Evolutionary conservation across 768 basidiomycete genomes (phyloP), one percentile per base, ranked within the genome.

Genomic region (Crepidotus variabilis): DNA sequence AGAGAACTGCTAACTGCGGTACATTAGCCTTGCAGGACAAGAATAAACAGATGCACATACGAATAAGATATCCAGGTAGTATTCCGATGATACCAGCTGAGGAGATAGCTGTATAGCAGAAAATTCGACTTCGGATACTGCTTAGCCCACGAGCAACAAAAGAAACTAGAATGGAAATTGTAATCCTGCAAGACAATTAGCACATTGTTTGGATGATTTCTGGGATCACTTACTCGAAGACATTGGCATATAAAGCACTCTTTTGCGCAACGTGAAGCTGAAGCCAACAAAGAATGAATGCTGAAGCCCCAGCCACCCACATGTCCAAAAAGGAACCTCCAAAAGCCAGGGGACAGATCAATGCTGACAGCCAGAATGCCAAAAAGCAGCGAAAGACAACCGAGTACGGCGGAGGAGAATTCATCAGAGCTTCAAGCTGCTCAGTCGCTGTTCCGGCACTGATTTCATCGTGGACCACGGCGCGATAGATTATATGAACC

Each of bases 51-150:
- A 45, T 39, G 47, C 10, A 73, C 86, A 57, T 67, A 90, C 90
- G 68, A 57, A 92, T 90, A 50, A 92, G 78, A 70, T 88, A 94
- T 1, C 91, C 93, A n/a, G 93, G 93, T 47, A 95, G 79, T 58
- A 96, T 93, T 35, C 90, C 85, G 32, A 95, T 90, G 54, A 95
- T 90, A 22, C 86, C 86, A 51, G 92, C 80, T 7, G 91, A 93
- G 0, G 94, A 94, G 57, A 96, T 88, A 2, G 94, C 90, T 2
- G 91, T 88, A 67, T 95, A 97, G 68, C 94, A 97, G 71, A 97
- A 96, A 50, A 90, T 78, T 50, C 86, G 80, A 50, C 78, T 81
- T 16, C 80, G 80, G 57, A 93, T 91, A 60, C 87, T 88, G 58
- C 91, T 88, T 33, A 97, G 72, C 8, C 86, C 93, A 47, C 94